Percentiles rank a stretch among this genome's conserved stretches.
Conservation (phyloP, 1,284 basidiomycete genomes). For the Boletus austroedulis region DNA sequence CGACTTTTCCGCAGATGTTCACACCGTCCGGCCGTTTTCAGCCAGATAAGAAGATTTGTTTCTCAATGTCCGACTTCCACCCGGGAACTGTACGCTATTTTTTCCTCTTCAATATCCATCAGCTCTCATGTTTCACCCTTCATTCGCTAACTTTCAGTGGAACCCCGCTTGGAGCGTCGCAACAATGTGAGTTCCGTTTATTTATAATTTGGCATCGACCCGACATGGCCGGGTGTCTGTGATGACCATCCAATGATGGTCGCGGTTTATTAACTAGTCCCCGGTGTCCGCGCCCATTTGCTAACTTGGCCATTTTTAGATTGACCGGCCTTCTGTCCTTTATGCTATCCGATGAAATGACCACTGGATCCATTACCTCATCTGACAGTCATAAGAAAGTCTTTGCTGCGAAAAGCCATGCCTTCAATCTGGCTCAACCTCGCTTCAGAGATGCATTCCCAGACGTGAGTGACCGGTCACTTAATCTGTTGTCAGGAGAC, state of each 20-base stretch:
- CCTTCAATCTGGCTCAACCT: conserved; percentile 78
- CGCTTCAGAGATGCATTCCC: conserved; percentile 85
- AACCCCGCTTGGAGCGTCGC: conserved; percentile 93
- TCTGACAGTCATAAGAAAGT: conserved; percentile 76
- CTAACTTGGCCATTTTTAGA: conserved; percentile 43
- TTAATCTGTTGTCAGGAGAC: conserved; percentile 14
- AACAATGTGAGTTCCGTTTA: conserved; percentile 65
- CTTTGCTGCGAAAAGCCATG: conserved; percentile 78
- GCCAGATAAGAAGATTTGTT: conserved; percentile 92
- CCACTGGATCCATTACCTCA: conserved; percentile 85
- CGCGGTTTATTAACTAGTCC: conserved; percentile 14
- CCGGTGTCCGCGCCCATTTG: conserved; percentile 7
- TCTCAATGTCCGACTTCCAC: conserved; percentile 95
- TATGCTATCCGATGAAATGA: conserved; percentile 97
- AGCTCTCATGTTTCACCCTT: background rate
- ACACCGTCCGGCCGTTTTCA: conserved; percentile 93
- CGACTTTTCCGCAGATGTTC: conserved; percentile 62
- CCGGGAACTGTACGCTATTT: conserved; percentile 72
- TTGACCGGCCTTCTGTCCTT: conserved; percentile 93
- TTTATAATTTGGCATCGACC: conserved; percentile 1
- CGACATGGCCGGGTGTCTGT: conserved; percentile 5
- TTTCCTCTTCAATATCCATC: background rate
- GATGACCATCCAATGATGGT: conserved; percentile 11
- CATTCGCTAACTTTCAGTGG: conserved; percentile 50
- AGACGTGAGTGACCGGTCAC: conserved; percentile 53